These are phyloP conservation scores for Alternaria metachromatica DNA, from an alignment of 2,329 filamentous ascomycete species.

Conservation along the genomic window DNA sequence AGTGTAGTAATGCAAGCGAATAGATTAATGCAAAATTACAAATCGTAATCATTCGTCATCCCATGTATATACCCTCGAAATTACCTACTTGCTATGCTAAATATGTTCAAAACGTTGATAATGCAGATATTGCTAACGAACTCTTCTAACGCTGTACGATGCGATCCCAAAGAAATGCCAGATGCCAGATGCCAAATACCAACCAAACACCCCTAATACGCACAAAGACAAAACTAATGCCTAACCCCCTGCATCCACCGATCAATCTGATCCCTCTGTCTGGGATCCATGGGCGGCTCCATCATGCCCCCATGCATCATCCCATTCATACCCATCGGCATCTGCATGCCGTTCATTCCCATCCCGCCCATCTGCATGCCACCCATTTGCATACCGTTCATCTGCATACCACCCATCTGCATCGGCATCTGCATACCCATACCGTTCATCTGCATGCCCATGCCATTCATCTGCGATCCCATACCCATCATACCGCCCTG, in stretches of 20 bases:
- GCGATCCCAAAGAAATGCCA: not conserved
- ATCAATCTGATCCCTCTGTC: slow-evolving; percentile 64
- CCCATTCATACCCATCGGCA: slow-evolving; percentile 26
- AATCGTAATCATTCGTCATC: not conserved
- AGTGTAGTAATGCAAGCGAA: slow-evolving; percentile 10
- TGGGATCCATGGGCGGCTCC: slow-evolving; percentile 51
- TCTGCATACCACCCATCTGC: not conserved
- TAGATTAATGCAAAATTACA: not conserved
- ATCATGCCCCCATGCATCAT: slow-evolving; percentile 32
- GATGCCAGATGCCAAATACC: not conserved
- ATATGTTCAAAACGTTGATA: not conserved
- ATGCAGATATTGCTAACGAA: not conserved
- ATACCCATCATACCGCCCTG: slow-evolving; percentile 5
- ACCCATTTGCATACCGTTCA: slow-evolving; percentile 21
- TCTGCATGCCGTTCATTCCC: not conserved
- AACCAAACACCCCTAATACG: not conserved
- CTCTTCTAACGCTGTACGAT: not conserved
- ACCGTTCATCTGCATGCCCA: slow-evolving; percentile 10
- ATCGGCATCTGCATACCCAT: slow-evolving; percentile 13
- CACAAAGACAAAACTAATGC: slow-evolving; percentile 15
- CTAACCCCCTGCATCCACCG: slow-evolving; percentile 61
- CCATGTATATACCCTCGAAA: not conserved
- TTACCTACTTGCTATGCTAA: not conserved
- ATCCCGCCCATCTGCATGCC: not conserved
- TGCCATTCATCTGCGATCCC: not conserved